Percentiles rank a stretch among this genome's conserved stretches.
Conservation (phyloP, 768 basidiomycete species). For the Russula vinacea region DNA sequence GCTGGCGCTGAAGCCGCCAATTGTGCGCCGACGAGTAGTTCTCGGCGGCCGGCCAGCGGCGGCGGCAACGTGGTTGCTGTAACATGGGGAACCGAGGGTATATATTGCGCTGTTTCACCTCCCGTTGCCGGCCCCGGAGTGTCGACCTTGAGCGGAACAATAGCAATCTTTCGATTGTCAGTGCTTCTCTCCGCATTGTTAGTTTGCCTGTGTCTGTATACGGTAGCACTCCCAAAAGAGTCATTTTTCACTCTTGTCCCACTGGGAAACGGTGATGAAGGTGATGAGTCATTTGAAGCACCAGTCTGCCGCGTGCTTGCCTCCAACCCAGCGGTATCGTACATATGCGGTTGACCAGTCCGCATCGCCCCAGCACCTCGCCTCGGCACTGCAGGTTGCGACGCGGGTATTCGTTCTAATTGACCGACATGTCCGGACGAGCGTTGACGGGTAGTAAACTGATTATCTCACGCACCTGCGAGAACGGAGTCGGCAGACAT, state of each 20-base stretch:
- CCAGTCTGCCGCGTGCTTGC: constrained; percentile 4
- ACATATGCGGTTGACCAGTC: constrained; percentile 32
- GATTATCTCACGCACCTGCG: background rate
- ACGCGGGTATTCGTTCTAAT: constrained; percentile 1
- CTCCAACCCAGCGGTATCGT: background rate
- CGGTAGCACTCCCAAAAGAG: constrained; percentile 6
- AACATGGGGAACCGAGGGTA: background rate
- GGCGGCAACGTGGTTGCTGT: constrained; percentile 10
- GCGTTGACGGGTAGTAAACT: background rate
- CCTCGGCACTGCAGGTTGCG: constrained; percentile 34
- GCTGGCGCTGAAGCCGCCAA: constrained; percentile 15
- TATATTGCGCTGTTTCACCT: constrained; percentile 3
- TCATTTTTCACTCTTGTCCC: constrained; percentile 2
- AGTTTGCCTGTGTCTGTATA: constrained; percentile 14
- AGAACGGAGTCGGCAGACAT: background rate
- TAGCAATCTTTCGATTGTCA: constrained; percentile 7
- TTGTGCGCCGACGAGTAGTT: constrained; percentile 17
- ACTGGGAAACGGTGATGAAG: constrained; percentile 1
- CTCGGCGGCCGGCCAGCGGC: constrained; percentile 15
- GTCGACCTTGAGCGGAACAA: constrained; percentile 15
- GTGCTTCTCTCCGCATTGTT: constrained; percentile 5
- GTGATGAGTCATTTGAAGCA: constrained; percentile 21
- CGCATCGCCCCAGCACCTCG: constrained; percentile 44
- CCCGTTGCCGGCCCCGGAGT: background rate
- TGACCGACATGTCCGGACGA: background rate